Evolutionary conservation across 2,329 filamentous ascomycete species (phyloP).

Genomic region (Coccinonectria pachysandricola): DNA sequence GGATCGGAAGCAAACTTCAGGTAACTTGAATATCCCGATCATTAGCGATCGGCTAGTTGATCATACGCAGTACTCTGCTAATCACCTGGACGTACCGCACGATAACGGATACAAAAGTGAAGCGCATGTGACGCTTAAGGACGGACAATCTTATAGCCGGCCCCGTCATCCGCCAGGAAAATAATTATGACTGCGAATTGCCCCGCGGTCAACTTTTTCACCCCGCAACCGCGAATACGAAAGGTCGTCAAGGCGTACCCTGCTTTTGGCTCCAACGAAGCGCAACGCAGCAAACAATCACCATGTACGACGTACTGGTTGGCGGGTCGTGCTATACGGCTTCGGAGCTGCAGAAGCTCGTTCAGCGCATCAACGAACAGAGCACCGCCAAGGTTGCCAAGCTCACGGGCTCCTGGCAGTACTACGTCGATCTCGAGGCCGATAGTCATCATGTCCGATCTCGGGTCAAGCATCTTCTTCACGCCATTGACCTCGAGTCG

Average conservation of each 20-base stretch:
- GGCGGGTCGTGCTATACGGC: conserved; percentile 40
- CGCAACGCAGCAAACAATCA: conserved; percentile 10
- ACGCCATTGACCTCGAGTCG: conserved; percentile 25
- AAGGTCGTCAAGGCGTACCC: conserved; percentile 17
- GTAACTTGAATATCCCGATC: too few relatives aligned
- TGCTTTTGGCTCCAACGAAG: conserved; percentile 18
- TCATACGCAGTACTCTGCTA: too few relatives aligned
- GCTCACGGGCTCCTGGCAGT: conserved; percentile 47
- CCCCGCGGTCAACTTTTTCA: conserved; percentile 15
- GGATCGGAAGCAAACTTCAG: too few relatives aligned
- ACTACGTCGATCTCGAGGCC: conserved; percentile 54
- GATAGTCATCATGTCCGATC: conserved; percentile 26
- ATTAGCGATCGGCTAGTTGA: too few relatives aligned
- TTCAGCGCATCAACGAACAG: conserved; percentile 33
- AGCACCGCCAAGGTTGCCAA: conserved; percentile 34
- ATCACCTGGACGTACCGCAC: too few relatives aligned
- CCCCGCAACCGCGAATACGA: conserved; percentile 9
- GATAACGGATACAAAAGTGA: too few relatives aligned
- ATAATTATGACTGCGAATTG: conserved; percentile 7
- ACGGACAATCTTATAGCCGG: too few relatives aligned
- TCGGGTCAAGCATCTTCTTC: conserved; percentile 37
- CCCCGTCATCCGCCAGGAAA: too few relatives aligned
- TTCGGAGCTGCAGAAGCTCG: conserved; percentile 34
- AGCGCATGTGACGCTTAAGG: too few relatives aligned
- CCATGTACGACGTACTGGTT: conserved; percentile 28